These are phyloP conservation scores for Serendipita sp. DNA, from an alignment of 768 basidiomycete genomes.

Conservation along the genomic window DNA sequence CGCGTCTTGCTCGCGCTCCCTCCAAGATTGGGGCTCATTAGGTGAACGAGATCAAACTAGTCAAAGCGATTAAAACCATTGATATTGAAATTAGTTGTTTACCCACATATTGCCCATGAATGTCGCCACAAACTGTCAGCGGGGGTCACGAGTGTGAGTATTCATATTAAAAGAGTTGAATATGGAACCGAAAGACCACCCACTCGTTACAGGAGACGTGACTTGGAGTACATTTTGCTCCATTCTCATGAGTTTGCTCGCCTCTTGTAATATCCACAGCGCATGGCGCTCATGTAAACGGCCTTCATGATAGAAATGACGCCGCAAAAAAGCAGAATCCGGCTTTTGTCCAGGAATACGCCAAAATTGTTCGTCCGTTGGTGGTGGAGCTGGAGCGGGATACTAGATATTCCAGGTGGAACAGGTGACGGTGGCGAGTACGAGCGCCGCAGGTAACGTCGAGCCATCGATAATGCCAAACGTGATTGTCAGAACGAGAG, in stretches of 20 bases:
- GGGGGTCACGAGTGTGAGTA: background rate
- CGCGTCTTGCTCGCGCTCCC: slow-evolving; percentile 32
- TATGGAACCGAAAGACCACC: slow-evolving; percentile 16
- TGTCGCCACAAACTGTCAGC: slow-evolving; percentile 80
- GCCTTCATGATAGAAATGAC: slow-evolving; percentile 31
- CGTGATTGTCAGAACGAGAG: background rate
- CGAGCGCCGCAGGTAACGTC: background rate
- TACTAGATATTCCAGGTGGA: background rate
- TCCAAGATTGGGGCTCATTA: slow-evolving; percentile 27
- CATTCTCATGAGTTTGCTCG: slow-evolving; percentile 44
- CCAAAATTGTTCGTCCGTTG: slow-evolving; percentile 31
- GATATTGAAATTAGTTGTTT: background rate
- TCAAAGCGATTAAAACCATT: background rate
- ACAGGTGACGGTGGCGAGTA: too few relatives aligned
- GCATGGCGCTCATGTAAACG: slow-evolving; percentile 28
- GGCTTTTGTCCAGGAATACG: slow-evolving; percentile 27
- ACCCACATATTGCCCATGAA: slow-evolving; percentile 78
- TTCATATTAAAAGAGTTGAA: background rate
- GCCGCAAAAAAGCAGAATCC: slow-evolving; percentile 31
- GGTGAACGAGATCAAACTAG: slow-evolving; percentile 32
- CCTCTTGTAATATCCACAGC: slow-evolving; percentile 27
- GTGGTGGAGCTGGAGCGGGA: slow-evolving; percentile 13
- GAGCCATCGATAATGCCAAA: background rate
- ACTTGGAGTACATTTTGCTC: slow-evolving; percentile 83
- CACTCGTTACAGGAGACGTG: slow-evolving; percentile 80